Evolutionary conservation across 805 yeast genomes (phyloP).

Genomic region (Nakazawaea ernobii): DNA sequence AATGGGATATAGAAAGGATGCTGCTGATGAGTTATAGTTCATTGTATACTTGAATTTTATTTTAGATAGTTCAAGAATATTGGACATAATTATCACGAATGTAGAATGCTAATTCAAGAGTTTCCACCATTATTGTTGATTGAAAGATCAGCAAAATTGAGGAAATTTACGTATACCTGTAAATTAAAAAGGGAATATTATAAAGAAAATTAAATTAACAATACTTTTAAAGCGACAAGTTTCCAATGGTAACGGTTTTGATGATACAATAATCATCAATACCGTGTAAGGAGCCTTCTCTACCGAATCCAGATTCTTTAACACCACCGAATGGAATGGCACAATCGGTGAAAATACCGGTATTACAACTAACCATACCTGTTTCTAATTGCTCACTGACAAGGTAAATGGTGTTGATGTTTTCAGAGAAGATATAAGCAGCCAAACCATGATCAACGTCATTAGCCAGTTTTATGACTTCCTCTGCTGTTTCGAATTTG

Average conservation of each 20-base stretch:
- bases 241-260: conserved; percentile 40
- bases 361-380: conserved; percentile 81
- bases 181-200: not conserved
- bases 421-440: conserved; percentile 62
- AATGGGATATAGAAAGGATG: conserved; percentile 57
- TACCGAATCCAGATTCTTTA: conserved; percentile 74
- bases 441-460: conserved; percentile 70
- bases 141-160: too few relatives aligned
- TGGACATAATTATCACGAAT: too few relatives aligned
- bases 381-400: conserved; percentile 65
- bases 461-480: conserved; percentile 59
- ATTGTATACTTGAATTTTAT: not conserved
- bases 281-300: conserved; percentile 76
- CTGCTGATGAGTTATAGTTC: conserved; percentile 41
- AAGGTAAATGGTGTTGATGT: conserved; percentile 47
- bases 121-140: too few relatives aligned
- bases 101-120: too few relatives aligned
- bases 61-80: not conserved
- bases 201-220: not conserved
- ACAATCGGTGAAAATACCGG: conserved; percentile 66
- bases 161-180: too few relatives aligned
- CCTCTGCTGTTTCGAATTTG: conserved; percentile 58
- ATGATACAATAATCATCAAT: conserved; percentile 65
- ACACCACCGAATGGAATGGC: conserved; percentile 74
- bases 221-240: conserved; percentile 1